These are phyloP conservation scores for Euphorbia pulcherrima DNA, from an alignment of 345 rosid species.

Conservation along the genomic window DNA sequence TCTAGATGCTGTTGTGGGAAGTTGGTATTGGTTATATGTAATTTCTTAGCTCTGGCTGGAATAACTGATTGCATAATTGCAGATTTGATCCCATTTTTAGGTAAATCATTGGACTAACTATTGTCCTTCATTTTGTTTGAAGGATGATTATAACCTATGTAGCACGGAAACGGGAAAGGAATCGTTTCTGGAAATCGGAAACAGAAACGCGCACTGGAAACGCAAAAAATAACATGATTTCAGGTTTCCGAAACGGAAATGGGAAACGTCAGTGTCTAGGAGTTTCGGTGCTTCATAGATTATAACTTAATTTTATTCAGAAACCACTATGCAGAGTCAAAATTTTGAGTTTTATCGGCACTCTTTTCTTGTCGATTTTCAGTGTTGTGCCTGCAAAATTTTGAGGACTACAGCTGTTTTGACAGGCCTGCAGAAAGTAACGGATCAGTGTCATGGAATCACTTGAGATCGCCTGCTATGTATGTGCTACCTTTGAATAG, in stretches of 20 bases:
- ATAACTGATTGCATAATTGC: background rate
- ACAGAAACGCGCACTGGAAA: no score
- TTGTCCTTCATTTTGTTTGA: background rate
- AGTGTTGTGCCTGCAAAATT: slow-evolving; percentile 11
- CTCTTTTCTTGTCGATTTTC: slow-evolving; percentile 7
- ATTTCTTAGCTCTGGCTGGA: background rate
- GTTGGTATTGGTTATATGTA: background rate
- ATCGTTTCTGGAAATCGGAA: no score
- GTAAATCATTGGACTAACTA: background rate
- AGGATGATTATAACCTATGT: background rate
- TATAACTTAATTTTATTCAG: background rate
- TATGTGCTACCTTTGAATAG: slow-evolving; percentile 62
- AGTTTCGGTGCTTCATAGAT: no score
- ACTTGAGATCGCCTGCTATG: slow-evolving; percentile 23
- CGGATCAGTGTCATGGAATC: slow-evolving; percentile 12
- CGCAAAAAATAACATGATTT: no score
- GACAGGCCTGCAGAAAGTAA: slow-evolving; percentile 24
- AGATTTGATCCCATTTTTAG: no score
- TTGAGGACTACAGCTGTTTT: slow-evolving; percentile 29
- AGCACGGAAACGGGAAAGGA: no score
- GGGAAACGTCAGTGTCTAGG: no score
- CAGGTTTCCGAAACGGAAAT: no score
- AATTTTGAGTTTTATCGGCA: background rate
- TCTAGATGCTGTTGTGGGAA: background rate
- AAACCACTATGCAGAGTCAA: background rate